A percentile compares a stretch with the other conserved stretches of the same genome.
Evolutionary conservation across 306 rosid species (phyloP).

Genomic region (Pyrus pyrifolia): DNA sequence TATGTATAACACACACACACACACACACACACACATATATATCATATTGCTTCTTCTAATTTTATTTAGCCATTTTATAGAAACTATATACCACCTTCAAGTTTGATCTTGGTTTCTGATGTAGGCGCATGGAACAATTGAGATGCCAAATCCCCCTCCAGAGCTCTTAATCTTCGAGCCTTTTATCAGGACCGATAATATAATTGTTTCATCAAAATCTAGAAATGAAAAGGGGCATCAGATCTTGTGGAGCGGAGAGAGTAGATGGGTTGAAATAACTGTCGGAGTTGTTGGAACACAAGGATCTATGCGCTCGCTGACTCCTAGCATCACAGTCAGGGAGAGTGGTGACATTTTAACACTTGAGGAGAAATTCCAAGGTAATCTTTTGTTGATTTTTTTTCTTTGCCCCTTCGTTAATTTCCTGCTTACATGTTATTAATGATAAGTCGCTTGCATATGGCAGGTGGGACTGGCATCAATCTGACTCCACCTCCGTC

Average conservation of each 20-base stretch:
- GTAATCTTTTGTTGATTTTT: constrained; percentile 22
- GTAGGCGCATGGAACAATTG: constrained; percentile 79
- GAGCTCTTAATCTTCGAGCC: constrained; percentile 81
- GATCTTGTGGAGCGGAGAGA: constrained; percentile 73
- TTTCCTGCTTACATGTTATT: not conserved
- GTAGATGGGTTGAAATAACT: constrained; percentile 97
- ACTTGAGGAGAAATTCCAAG: constrained; percentile 96
- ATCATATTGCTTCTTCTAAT: no score
- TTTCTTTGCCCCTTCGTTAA: constrained; percentile 1
- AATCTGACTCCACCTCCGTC: constrained; percentile 94
- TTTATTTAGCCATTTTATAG: constrained; percentile 1
- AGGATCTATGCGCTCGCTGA: constrained; percentile 77
- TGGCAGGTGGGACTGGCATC: constrained; percentile 95
- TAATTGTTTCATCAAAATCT: constrained; percentile 49
- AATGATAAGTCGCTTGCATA: not conserved
- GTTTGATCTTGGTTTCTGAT: constrained; percentile 14
- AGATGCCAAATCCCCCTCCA: constrained; percentile 93
- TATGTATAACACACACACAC: not conserved
- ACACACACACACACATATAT: no score
- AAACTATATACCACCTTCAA: not conserved
- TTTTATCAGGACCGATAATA: constrained; percentile 88
- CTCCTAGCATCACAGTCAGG: constrained; percentile 89
- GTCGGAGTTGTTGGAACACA: constrained; percentile 80
- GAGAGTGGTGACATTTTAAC: constrained; percentile 93
- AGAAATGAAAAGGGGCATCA: constrained; percentile 34